A percentile compares a stretch with the other conserved stretches of the same genome.
phyloP scores from a whole-genome alignment of 169 alveolate species.

The Amoebophrya sp. region DNA sequence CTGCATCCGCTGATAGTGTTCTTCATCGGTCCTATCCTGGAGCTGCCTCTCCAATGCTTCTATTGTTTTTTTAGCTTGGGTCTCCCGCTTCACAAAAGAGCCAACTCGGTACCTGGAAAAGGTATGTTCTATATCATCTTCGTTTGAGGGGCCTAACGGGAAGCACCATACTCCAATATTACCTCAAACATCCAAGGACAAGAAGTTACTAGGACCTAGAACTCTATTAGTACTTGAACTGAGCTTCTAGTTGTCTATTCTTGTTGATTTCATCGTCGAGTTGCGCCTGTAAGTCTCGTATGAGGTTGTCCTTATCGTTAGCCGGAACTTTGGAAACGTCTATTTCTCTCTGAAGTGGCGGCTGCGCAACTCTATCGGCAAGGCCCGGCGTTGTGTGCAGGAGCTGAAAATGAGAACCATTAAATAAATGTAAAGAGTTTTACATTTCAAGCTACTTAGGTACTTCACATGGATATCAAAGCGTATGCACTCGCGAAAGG shows the following conservation, averaged over 20 bases:
- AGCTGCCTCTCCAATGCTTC: slow-evolving; percentile 30
- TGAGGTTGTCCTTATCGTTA: slow-evolving; percentile 14
- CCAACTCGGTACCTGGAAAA: slow-evolving; percentile 29
- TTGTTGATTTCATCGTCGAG: slow-evolving; percentile 24
- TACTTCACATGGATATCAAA: too few species aligned
- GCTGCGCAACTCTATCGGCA: neutral
- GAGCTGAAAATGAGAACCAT: too few species aligned
- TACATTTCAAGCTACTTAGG: too few species aligned
- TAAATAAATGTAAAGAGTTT: too few species aligned
- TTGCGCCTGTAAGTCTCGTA: neutral
- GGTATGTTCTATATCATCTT: neutral
- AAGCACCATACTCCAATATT: too few species aligned
- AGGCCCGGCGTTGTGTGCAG: neutral
- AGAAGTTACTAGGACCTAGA: too few species aligned
- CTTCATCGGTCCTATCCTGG: slow-evolving; percentile 33
- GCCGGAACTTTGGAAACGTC: neutral
- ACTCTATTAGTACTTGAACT: slow-evolving; percentile 25
- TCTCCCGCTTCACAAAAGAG: slow-evolving; percentile 19
- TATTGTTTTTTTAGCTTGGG: slow-evolving; percentile 11
- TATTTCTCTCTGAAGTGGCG: slow-evolving; percentile 3
- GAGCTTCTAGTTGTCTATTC: slow-evolving; percentile 22
- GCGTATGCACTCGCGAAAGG: too few species aligned
- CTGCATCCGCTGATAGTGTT: slow-evolving; percentile 16
- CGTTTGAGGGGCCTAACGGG: too few species aligned
- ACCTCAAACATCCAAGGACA: too few species aligned